Base-by-base conservation (phyloP, 306 rosid species). In the Cucurbita ficifolia region DNA sequence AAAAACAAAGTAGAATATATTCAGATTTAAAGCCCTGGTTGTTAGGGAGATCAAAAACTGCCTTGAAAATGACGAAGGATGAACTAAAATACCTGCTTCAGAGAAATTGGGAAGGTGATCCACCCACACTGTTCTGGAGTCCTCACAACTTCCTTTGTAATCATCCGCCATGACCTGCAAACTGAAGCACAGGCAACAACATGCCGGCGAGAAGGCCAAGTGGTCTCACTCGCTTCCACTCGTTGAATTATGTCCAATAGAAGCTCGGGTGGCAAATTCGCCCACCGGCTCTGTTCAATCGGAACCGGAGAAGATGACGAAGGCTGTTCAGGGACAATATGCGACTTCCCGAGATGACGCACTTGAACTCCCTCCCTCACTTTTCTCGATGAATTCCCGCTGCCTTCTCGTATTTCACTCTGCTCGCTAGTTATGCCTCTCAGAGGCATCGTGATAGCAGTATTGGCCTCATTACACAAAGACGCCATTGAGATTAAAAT, bases 171-270 rank as follows among this genome's bases (percentile, higher is more conserved):
- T 8, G 89, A 57, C 83, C 83, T 81, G 73, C 98, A 93, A 84
- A 93, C 96, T 17, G 92, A 93, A 55, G 97, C 92, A 72, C 98
- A 93, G 43, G 95, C 94, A 29, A 90, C 89, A 12, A 93, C 72
- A 17, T 82, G 94, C 63, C 92, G 81, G 64, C 98, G 78, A 14
- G 88, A 82, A 74, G 98, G 98, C 98, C 97, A 93, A 2, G 96
- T 72, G 42, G 83, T 82, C 72, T 87, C 94, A 49, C 85, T 86
- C 1, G 77, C 90, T 84, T 93, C 98, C 53, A 93, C 88, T 61
- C 96, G 88, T 78, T 90, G 90, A 67, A 93, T 88, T 76, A 93
- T 85, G 86, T 93, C 96, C 24, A 85, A 51, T 18, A 93, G 86
- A 84, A 93, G 82, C 89, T 93, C 98, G 12, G 94, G 83, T 0